A percentile compares a stretch with the other conserved stretches of the same genome.
Evolutionary conservation across 2,329 filamentous ascomycete genomes (phyloP).

Genomic region (Pseudogymnoascus sp.): DNA sequence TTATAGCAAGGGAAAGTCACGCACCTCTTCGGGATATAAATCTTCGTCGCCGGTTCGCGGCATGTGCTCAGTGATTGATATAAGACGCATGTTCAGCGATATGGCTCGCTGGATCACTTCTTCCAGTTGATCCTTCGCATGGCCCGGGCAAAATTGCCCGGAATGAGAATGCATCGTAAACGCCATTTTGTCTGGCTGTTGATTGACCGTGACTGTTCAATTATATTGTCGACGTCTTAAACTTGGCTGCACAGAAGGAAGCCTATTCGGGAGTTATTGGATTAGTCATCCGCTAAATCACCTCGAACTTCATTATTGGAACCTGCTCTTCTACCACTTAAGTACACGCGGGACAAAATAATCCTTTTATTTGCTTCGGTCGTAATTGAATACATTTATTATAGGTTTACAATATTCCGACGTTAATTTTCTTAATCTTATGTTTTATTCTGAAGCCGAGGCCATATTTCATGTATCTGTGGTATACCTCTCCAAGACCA

Average conservation of each 20-base stretch:
- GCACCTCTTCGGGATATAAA: slow-evolving; percentile 85
- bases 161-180: slow-evolving; percentile 98
- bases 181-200: slow-evolving; percentile 54
- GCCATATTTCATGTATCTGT: neutral
- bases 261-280: neutral
- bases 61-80: slow-evolving; percentile 93
- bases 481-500: neutral
- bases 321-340: neutral
- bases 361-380: neutral
- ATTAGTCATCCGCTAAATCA: slow-evolving; percentile 2
- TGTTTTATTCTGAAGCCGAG: neutral
- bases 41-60: slow-evolving; percentile 66
- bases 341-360: neutral
- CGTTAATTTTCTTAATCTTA: neutral
- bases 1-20: slow-evolving; percentile 10
- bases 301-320: neutral
- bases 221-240: neutral
- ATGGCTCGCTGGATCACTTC: slow-evolving; percentile 77
- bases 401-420: neutral
- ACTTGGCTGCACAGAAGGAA: neutral
- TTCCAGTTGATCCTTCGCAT: slow-evolving; percentile 80
- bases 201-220: neutral
- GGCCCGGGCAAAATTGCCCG: slow-evolving; percentile 88
- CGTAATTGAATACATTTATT: neutral
- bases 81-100: slow-evolving; percentile 67